A percentile compares a stretch with the other conserved stretches of the same genome.
phyloP scores from a whole-genome alignment of 2,329 filamentous ascomycete species.

The Penicillium glabrum region DNA sequence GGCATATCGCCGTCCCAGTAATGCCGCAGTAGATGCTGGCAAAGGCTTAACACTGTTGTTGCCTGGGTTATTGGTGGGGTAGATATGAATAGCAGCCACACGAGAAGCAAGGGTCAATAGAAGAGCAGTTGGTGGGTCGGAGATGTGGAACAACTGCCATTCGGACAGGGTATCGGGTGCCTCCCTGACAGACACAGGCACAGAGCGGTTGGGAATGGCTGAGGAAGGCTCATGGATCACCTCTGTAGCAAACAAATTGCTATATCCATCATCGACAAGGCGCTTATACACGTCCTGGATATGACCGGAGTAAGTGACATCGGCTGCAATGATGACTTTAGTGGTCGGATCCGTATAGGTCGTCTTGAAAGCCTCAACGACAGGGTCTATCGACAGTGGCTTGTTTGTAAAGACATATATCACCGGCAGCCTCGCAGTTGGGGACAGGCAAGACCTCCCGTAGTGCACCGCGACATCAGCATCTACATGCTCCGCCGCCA shows the following conservation, averaged over 20 bases:
- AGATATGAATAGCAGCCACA: conserved; percentile 75
- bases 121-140: conserved; percentile 75
- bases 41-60: conserved; percentile 39
- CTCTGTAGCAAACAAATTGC: conserved; percentile 65
- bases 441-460: conserved; percentile 86
- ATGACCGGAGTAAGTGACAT: conserved; percentile 82
- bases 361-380: conserved; percentile 62
- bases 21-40: conserved; percentile 53
- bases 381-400: conserved; percentile 61
- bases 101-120: conserved; percentile 85
- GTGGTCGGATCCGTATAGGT: conserved; percentile 65
- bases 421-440: conserved; percentile 81
- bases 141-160: conserved; percentile 82
- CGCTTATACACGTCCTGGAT: conserved; percentile 57
- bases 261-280: conserved; percentile 67
- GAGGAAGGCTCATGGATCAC: conserved; percentile 78
- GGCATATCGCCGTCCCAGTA: conserved; percentile 82
- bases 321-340: conserved; percentile 79
- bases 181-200: conserved; percentile 54
- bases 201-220: conserved; percentile 77
- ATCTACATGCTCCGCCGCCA: conserved; percentile 89
- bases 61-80: conserved; percentile 55
- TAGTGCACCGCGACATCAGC: conserved; percentile 94
- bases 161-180: conserved; percentile 55
- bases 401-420: conserved; percentile 86